A percentile compares a stretch with the other conserved stretches of the same genome.
phyloP scores from a whole-genome alignment of 2,329 filamentous ascomycete species.

The Trichophaea hybrida region DNA sequence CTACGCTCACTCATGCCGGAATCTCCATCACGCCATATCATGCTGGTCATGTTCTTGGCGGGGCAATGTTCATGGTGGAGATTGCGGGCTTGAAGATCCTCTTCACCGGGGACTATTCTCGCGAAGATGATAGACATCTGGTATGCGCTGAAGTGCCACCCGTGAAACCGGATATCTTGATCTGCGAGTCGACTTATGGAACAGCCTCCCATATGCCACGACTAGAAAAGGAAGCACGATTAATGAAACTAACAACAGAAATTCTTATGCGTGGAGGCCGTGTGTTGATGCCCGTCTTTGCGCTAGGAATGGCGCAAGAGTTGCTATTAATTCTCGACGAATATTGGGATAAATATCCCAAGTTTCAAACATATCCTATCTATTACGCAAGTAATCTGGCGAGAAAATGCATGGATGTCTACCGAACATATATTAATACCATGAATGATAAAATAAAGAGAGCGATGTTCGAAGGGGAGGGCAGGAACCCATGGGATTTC shows the following conservation, averaged over 20 bases:
- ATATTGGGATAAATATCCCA: conserved; percentile 82
- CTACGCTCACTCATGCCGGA: conserved; percentile 90
- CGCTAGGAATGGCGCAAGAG: conserved; percentile 84
- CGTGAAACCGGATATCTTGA: conserved; percentile 87
- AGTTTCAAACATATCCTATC: conserved; percentile 81
- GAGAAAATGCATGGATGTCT: conserved; percentile 94
- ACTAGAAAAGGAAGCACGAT: conserved; percentile 73
- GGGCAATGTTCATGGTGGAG: conserved; percentile 95
- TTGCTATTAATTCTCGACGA: conserved; percentile 88
- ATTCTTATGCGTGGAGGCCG: conserved; percentile 84
- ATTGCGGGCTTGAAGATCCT: conserved; percentile 94
- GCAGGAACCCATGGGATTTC: conserved; percentile 70
- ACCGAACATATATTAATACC: conserved; percentile 92
- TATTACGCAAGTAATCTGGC: conserved; percentile 96
- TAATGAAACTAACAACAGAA: conserved; percentile 90
- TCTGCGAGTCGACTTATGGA: conserved; percentile 94
- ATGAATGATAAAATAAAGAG: conserved; percentile 99
- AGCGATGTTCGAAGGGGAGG: conserved; percentile 60
- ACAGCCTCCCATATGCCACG: conserved; percentile 88
- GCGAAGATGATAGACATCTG: conserved; percentile 88
- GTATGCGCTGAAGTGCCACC: conserved; percentile 86
- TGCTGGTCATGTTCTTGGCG: conserved; percentile 91
- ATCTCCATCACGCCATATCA: conserved; percentile 95
- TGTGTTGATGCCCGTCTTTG: conserved; percentile 89
- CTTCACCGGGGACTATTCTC: conserved; percentile 94